phyloP scores from a whole-genome alignment of 495 filamentous ascomycete species.

The Xylona heveae region DNA sequence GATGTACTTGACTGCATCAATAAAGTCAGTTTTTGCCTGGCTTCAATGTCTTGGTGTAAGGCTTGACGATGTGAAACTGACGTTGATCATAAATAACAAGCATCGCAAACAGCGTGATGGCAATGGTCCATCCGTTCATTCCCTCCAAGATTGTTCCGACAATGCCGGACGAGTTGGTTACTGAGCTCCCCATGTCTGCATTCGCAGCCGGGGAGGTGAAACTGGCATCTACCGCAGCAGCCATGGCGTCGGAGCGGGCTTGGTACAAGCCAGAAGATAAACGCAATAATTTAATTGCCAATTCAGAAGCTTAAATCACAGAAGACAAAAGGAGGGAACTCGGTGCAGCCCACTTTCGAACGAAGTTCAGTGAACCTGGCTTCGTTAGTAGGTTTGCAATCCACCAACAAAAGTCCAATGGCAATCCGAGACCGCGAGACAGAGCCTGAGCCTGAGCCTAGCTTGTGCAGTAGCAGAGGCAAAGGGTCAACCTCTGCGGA shows the following conservation, averaged over 20 bases:
- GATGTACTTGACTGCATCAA: conserved; percentile 52
- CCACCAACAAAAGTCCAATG: too few species aligned
- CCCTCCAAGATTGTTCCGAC: conserved; percentile 23
- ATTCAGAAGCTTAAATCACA: too few species aligned
- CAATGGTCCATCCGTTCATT: conserved; percentile 37
- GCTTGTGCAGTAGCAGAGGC: too few species aligned
- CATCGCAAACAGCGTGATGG: conserved; percentile 41
- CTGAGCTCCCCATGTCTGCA: conserved; percentile 21
- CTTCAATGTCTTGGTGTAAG: background rate
- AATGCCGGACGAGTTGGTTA: conserved; percentile 7
- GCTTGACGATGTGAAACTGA: conserved; percentile 21
- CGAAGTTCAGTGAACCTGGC: too few species aligned
- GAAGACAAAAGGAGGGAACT: too few species aligned
- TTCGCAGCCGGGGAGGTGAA: conserved; percentile 61
- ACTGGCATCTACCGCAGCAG: conserved; percentile 36
- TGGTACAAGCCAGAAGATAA: too few species aligned
- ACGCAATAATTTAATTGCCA: too few species aligned
- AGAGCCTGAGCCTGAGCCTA: too few species aligned
- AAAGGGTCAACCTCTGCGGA: too few species aligned
- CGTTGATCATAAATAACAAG: conserved; percentile 73
- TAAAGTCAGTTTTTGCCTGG: conserved; percentile 8
- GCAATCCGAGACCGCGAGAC: too few species aligned
- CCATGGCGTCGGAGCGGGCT: conserved; percentile 30
- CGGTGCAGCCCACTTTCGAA: too few species aligned
- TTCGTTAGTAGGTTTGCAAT: too few species aligned